A percentile compares a stretch with the other conserved stretches of the same genome.
These are phyloP conservation scores for Chionographis japonica DNA, from an alignment of 106 monocot genomes.

Conservation along the genomic window DNA sequence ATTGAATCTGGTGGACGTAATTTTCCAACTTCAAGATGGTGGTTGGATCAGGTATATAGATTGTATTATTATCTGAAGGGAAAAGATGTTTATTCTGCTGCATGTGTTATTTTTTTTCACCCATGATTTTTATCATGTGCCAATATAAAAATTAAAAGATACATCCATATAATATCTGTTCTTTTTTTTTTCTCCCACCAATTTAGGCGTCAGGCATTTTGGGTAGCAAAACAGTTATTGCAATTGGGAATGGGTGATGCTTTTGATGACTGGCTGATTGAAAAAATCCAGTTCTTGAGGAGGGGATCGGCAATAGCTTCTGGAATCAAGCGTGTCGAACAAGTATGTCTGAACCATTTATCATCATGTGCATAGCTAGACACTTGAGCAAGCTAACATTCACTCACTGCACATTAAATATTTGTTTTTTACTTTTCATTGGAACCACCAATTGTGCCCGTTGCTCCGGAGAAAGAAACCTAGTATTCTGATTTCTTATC, in stretches of 20 bases:
- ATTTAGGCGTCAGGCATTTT: constrained; percentile 85
- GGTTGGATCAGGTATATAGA: constrained; percentile 88
- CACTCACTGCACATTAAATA: background rate
- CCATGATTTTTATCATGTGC: too few relatives aligned
- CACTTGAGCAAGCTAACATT: background rate
- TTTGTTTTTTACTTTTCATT: too few relatives aligned
- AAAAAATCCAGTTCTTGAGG: constrained; percentile 89
- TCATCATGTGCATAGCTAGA: background rate
- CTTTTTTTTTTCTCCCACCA: constrained; percentile 2
- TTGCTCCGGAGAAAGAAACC: too few relatives aligned
- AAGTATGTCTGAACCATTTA: constrained; percentile 33
- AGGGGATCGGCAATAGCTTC: constrained; percentile 72
- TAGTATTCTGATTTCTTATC: too few relatives aligned
- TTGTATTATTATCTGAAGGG: background rate
- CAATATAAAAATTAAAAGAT: background rate
- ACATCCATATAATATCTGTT: background rate
- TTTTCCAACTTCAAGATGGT: constrained; percentile 96
- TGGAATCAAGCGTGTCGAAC: constrained; percentile 66
- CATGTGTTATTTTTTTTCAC: background rate
- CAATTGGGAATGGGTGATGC: constrained; percentile 99
- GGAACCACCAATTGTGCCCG: too few relatives aligned
- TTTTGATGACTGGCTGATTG: constrained; percentile 97
- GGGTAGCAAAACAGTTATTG: constrained; percentile 89
- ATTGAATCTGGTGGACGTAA: constrained; percentile 80
- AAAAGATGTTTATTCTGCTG: background rate